phyloP scores from a whole-genome alignment of 306 rosid genomes.

The Ammopiptanthus mongolicus region DNA sequence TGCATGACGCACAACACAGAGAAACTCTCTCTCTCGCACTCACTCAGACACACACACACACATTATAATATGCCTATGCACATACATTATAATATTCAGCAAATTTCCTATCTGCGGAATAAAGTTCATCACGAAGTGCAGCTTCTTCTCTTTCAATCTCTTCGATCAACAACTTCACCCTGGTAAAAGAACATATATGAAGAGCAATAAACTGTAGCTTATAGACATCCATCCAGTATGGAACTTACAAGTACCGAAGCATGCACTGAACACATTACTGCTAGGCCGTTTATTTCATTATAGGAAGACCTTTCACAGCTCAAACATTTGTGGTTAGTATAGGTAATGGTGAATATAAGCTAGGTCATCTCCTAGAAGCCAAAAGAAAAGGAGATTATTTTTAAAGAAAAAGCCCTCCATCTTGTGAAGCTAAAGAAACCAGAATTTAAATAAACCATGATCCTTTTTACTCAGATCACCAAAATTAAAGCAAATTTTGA shows the following conservation, averaged over 20 bases:
- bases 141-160: constrained; percentile 91
- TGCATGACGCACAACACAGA: background rate
- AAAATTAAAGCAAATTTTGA: constrained; percentile 4
- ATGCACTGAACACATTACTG: background rate
- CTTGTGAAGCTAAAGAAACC: constrained; percentile 6
- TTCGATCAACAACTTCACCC: constrained; percentile 83
- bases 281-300: background rate
- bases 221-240: constrained; percentile 4
- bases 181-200: constrained; percentile 31
- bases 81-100: constrained; percentile 83
- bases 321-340: background rate
- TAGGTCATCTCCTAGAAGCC: constrained; percentile 5
- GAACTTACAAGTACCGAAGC: constrained; percentile 5
- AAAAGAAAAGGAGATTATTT: background rate
- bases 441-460: constrained; percentile 3
- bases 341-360: constrained; percentile 13
- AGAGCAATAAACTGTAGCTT: constrained; percentile 11
- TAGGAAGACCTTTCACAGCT: background rate
- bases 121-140: constrained; percentile 75
- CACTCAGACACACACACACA: background rate
- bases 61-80: background rate
- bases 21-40: background rate
- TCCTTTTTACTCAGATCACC: background rate
- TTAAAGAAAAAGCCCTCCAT: background rate
- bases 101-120: constrained; percentile 80